phyloP scores from a whole-genome alignment of 164 flowering plant species.

The Litsea cubeba region DNA sequence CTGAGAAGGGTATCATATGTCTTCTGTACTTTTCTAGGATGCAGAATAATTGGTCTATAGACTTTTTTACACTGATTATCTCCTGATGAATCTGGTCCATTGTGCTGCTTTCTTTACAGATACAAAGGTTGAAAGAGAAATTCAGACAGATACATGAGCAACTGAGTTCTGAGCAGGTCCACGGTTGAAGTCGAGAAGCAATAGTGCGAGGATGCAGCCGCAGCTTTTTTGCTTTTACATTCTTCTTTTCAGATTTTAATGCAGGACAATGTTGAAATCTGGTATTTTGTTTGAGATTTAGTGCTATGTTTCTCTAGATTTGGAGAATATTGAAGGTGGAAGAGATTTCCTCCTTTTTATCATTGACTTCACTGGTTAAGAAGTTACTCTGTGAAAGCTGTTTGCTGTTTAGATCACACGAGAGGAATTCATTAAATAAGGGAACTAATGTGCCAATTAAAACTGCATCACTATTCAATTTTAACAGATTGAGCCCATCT shows the following conservation, averaged over 20 bases:
- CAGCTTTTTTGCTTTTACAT: too few species aligned
- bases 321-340: too few species aligned
- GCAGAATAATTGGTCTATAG: too few species aligned
- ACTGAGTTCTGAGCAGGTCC: constrained; percentile 23
- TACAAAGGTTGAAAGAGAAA: constrained; percentile 78
- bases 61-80: too few species aligned
- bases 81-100: background rate
- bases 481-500: too few species aligned
- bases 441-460: too few species aligned
- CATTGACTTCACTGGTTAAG: too few species aligned
- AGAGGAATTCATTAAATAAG: too few species aligned
- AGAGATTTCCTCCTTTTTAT: too few species aligned
- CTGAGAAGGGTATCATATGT: constrained; percentile 63
- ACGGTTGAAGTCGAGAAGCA: background rate
- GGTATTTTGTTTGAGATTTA: background rate
- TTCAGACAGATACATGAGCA: constrained; percentile 67
- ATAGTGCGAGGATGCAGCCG: background rate
- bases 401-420: too few species aligned
- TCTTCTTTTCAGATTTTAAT: background rate
- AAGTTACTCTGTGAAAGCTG: too few species aligned
- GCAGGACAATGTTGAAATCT: background rate
- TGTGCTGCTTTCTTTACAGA: constrained; percentile 39
- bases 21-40: background rate
- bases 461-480: too few species aligned
- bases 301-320: background rate